A percentile compares a stretch with the other conserved stretches of the same genome.
These are phyloP conservation scores for Coniosporium apollinis DNA, from an alignment of 495 filamentous ascomycete species.

Conservation along the genomic window DNA sequence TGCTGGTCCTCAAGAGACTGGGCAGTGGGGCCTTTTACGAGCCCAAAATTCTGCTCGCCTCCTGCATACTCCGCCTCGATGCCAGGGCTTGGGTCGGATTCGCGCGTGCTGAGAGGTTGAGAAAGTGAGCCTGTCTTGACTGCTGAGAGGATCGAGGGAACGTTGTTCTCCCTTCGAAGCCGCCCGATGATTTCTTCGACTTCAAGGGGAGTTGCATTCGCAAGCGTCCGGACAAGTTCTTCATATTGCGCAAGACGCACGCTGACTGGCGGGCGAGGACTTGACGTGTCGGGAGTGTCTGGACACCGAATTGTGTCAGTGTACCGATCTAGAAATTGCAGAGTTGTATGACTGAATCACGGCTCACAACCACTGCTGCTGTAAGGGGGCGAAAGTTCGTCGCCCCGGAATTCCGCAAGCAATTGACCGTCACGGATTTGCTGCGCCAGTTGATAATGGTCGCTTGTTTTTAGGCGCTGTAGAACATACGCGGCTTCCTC, in stretches of 20 bases:
- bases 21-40: conserved; percentile 2
- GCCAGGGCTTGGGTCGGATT: not conserved
- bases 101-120: not conserved
- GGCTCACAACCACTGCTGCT: too few relatives aligned
- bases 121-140: not conserved
- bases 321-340: too few relatives aligned
- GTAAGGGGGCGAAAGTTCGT: too few relatives aligned
- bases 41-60: conserved; percentile 3
- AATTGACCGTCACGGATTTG: too few relatives aligned
- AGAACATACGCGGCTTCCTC: conserved; percentile 7
- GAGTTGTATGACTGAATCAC: too few relatives aligned
- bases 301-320: too few relatives aligned
- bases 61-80: conserved; percentile 6
- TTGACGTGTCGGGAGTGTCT: too few relatives aligned
- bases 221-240: conserved; percentile 2
- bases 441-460: too few relatives aligned
- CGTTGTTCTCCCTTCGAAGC: conserved; percentile 1
- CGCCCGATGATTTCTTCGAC: conserved; percentile 4
- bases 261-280: too few relatives aligned
- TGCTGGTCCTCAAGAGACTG: not conserved
- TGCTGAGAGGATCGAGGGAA: conserved; percentile 1
- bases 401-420: too few relatives aligned
- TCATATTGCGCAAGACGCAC: conserved; percentile 6
- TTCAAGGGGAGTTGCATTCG: not conserved
- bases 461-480: too few relatives aligned